phyloP scores from a whole-genome alignment of 2,329 filamentous ascomycete species.

The Diaporthe helianthi region DNA sequence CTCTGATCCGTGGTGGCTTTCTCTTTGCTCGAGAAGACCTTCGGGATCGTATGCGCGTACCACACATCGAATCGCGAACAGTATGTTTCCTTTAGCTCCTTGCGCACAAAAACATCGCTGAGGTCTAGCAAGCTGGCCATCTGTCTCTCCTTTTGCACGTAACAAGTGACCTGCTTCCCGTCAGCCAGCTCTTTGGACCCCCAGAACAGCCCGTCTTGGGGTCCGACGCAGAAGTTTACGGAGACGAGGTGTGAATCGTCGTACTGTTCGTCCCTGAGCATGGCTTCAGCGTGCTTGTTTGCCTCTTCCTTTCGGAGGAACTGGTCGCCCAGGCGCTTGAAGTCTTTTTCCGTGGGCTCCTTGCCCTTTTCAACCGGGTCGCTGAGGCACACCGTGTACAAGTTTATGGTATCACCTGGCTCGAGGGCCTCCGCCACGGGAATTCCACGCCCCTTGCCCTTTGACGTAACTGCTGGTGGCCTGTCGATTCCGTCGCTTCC shows the following conservation, averaged over 20 bases:
- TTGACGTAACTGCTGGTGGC: not conserved
- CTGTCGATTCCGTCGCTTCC: not conserved
- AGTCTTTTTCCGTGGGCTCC: not conserved
- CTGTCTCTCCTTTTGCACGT: slow-evolving; percentile 19
- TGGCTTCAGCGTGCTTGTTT: slow-evolving; percentile 27
- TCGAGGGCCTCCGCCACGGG: slow-evolving; percentile 23
- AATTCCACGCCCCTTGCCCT: not conserved
- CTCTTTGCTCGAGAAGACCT: not conserved
- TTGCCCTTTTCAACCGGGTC: not conserved
- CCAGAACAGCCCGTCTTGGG: slow-evolving; percentile 7
- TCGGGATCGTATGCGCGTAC: not conserved
- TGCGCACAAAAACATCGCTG: slow-evolving; percentile 19
- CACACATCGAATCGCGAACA: slow-evolving; percentile 25
- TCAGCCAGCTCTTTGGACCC: slow-evolving; percentile 16
- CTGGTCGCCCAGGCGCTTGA: slow-evolving; percentile 15
- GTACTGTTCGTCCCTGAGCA: slow-evolving; percentile 4
- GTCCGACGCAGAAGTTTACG: slow-evolving; percentile 2
- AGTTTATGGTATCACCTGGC: not conserved
- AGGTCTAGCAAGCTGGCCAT: slow-evolving; percentile 15
- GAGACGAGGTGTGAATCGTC: slow-evolving; percentile 5
- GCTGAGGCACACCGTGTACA: slow-evolving; percentile 26
- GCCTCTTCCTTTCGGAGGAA: slow-evolving; percentile 20
- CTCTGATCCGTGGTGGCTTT: not conserved
- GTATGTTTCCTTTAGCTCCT: slow-evolving; percentile 26
- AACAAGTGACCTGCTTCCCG: slow-evolving; percentile 17